Base-by-base conservation (phyloP, 23 red algal species). In the Cyanidiococcus yangmingshanensis region DNA sequence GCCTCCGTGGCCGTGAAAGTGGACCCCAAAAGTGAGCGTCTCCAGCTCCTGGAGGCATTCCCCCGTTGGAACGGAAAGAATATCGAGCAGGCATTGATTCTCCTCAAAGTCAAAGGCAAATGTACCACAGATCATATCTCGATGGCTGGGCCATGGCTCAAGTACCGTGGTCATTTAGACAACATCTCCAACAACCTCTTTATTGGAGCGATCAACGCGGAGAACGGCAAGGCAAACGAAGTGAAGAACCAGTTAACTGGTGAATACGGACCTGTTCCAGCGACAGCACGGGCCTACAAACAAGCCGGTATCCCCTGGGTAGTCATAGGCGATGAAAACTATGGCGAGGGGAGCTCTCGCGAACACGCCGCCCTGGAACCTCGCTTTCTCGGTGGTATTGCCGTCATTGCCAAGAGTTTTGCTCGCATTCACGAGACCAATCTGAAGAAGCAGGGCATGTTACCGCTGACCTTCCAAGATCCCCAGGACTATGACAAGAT, bases 161-260 rank as follows among this genome's bases (percentile, higher is more conserved):
- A 91, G 51, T 98, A 88, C 80, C 88, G 94, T 17, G 94, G 94
- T 39, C 94, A 98, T 83, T 76, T 98, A 67, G 94, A 98, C 76
- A 98, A 98, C 79, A 98, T 98, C 76, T 98, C 94, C 0, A 98
- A 98, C 85, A 98, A 98, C 59, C 88, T 98, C 87, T 83, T 91
- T 40, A 98, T 98, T 39, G 94, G 94, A 18, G 94, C 88, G 40
- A 90, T 91, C 29, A 98, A 98, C 79, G 88, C 89, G 58, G 88
- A 91, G 40, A 98, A 98, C 77, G 88, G 87, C 0, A 86, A 98
- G 76, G 84, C 87, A 35, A 98, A 98, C 82, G 68, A 82, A 67
- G 94, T 98, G 38, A 82, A 84, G 68, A 91, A 98, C 63, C 80
- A 57, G 12, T 24, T 90, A 15, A 91, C 87, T 1, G 94, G 94